Evolutionary conservation across 331 rosid genomes (phyloP), one percentile per base, ranked within the genome.

Genomic region (Acacia concinna): DNA sequence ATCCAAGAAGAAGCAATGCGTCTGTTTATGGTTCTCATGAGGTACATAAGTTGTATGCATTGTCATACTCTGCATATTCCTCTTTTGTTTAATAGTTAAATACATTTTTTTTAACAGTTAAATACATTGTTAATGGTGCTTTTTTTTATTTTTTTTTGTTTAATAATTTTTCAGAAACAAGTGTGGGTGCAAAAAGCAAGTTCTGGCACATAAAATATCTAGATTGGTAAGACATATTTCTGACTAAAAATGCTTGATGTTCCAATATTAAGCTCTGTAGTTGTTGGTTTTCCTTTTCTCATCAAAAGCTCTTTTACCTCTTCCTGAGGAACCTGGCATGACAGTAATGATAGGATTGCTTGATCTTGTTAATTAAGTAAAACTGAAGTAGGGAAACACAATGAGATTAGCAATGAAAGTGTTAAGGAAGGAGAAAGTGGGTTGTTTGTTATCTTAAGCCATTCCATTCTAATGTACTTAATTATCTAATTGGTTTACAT

Each of bases 181-280:
- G 86, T 88, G 57, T 88, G 91, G 91, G 89, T 88, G 78, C 91
- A 88, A 71, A 88, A 88, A 76, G 82, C 89, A 67, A 83, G 91
- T 85, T 85, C 91, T 83, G 91, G 89, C 76, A 78, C 86, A 43
- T 88, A 78, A 78, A 74, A 51, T 83, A 71, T 81, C 67, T 81
- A 47, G 71, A 85, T 78, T 75, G 91, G 91, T 88, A 77, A 85
- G 85, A 73, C 44, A 57, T 59, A 73, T 73, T 56, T 76, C 76
- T 81, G 82, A 34, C 76, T 41, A 21, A 81, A 49, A 73, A 40
- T 63, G 54, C 77, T 71, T 75, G 60, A 70, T 75, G 75, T 62
- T 68, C 70, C 57, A 43, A 30, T 71, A 31, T 23, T 73, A 32
- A 68, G 59, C 68, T 79, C 15, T 80, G 41, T 65, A 76, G 57